Evolutionary conservation across 768 basidiomycete species (phyloP), one percentile per base, ranked within the genome.

Genomic region (Mycena vulgaris): DNA sequence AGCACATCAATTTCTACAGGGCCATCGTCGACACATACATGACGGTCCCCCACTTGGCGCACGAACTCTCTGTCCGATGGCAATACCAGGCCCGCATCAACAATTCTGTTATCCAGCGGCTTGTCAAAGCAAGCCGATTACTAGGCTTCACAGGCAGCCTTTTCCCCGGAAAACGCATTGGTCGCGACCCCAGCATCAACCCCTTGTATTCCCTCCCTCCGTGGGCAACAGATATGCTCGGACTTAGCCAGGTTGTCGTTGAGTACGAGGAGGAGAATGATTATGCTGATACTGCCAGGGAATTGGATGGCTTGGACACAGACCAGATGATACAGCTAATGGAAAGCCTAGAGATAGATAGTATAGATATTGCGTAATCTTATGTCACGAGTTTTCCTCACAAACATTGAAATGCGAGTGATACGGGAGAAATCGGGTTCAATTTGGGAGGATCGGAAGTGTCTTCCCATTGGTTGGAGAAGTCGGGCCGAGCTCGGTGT

Each of bases 1-100:
- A 82, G 39, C 55, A 63, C 17, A 19, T 63, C 39, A 51, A 63
- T 35, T 63, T 6, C 21, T 37, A 17, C 1, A 27, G 25, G 19
- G 62, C 62, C 10, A 63, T 63, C 10, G 6, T 13, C 13, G 31
- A 23, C 1, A n/a, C 35, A 0, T 17, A 25, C 3, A 2, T 63
- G n/a, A 14, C 48, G 3, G 27, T 19, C 19, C 61, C 35, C 3
- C 37, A 14, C 5, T 35, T 63, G 3, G 49, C 49, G 3, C 33
- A 19, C 7, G 61, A 63, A 37, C 48, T 63, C 5, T n/a, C 23
- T 5, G 11, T 1, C 5, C 61, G 28, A 5, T 63, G 21, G 48
- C 8, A 28, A 19, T 30, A 39, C 25, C 23, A 25, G n/a, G 10
- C 48, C 25, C 6, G 21, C 21, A 63, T 63, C 49, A 51, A 52